Evolutionary conservation across 495 filamentous ascomycete species (phyloP).

Genomic region (Glonium stellatum): DNA sequence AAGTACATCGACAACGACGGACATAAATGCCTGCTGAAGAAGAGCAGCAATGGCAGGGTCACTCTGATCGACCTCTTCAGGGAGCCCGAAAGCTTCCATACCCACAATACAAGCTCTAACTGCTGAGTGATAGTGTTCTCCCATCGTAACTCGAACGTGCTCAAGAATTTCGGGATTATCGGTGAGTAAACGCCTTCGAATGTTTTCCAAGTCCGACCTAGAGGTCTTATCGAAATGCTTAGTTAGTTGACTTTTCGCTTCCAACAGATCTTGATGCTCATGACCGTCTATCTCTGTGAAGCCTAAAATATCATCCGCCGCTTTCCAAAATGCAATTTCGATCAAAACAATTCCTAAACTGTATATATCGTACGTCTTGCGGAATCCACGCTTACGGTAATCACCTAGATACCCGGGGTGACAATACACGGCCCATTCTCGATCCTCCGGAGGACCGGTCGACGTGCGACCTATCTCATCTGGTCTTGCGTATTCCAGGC

Average conservation of each 20-base stretch:
- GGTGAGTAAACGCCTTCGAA: not conserved
- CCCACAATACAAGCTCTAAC: not conserved
- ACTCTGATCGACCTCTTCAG: not conserved
- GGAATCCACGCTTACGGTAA: conserved; percentile 29
- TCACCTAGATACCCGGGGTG: conserved; percentile 39
- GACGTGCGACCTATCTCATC: conserved; percentile 41
- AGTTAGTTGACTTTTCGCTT: not conserved
- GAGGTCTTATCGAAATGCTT: not conserved
- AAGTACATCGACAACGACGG: conserved; percentile 1
- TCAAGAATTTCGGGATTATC: not conserved
- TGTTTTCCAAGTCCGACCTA: not conserved
- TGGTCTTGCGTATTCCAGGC: conserved; percentile 48
- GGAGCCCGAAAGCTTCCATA: conserved; percentile 1
- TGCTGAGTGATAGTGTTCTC: not conserved
- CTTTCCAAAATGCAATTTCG: conserved; percentile 45
- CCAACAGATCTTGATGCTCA: too few relatives aligned
- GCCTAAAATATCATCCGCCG: conserved; percentile 2
- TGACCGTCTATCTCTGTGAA: not conserved
- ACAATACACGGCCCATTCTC: conserved; percentile 41
- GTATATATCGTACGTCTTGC: conserved; percentile 46
- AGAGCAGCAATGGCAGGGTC: conserved; percentile 4
- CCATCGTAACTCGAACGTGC: not conserved
- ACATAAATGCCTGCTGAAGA: conserved; percentile 4
- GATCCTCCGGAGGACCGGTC: conserved; percentile 30
- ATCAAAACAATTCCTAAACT: conserved; percentile 42